Percentiles rank a stretch among this genome's conserved stretches.
Evolutionary conservation across 495 filamentous ascomycete species (phyloP).

Genomic region (Daldinia childiae): DNA sequence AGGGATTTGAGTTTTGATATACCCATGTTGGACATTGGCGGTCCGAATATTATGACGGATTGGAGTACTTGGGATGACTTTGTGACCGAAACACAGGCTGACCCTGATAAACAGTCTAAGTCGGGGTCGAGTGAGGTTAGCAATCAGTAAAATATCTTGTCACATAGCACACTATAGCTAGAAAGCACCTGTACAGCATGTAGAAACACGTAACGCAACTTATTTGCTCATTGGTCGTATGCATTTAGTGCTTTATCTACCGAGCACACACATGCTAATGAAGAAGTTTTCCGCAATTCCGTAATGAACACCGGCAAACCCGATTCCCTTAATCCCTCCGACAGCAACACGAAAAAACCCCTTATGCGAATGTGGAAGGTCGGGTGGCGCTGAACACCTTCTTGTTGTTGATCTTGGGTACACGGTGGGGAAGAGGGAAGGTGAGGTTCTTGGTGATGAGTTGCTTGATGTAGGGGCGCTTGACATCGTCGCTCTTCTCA

Average conservation of each 20-base stretch:
- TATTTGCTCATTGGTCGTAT: slow-evolving; percentile 30
- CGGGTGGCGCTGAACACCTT: slow-evolving; percentile 91
- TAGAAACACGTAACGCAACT: slow-evolving; percentile 15
- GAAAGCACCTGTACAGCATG: slow-evolving; percentile 16
- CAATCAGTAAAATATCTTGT: neutral
- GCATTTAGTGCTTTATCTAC: slow-evolving; percentile 44
- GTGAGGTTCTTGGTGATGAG: slow-evolving; percentile 92
- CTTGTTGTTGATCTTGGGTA: slow-evolving; percentile 77
- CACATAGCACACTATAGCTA: slow-evolving; percentile 1
- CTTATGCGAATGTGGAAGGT: slow-evolving; percentile 84
- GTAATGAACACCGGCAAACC: slow-evolving; percentile 63
- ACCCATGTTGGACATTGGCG: slow-evolving; percentile 18
- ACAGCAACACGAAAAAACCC: slow-evolving; percentile 50
- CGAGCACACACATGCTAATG: slow-evolving; percentile 54
- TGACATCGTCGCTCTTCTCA: slow-evolving; percentile 89
- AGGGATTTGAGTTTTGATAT: slow-evolving; percentile 38
- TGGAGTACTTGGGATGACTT: slow-evolving; percentile 51
- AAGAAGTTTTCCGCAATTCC: slow-evolving; percentile 61
- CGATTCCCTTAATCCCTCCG: slow-evolving; percentile 56
- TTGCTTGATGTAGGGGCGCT: slow-evolving; percentile 98
- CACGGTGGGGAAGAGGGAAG: slow-evolving; percentile 98
- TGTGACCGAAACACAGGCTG: slow-evolving; percentile 42
- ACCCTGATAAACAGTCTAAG: slow-evolving; percentile 29
- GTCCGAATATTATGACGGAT: slow-evolving; percentile 32
- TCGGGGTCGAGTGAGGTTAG: slow-evolving; percentile 38